phyloP scores from a whole-genome alignment of 176 grass and related monocot species.

The Avena atlantica region DNA sequence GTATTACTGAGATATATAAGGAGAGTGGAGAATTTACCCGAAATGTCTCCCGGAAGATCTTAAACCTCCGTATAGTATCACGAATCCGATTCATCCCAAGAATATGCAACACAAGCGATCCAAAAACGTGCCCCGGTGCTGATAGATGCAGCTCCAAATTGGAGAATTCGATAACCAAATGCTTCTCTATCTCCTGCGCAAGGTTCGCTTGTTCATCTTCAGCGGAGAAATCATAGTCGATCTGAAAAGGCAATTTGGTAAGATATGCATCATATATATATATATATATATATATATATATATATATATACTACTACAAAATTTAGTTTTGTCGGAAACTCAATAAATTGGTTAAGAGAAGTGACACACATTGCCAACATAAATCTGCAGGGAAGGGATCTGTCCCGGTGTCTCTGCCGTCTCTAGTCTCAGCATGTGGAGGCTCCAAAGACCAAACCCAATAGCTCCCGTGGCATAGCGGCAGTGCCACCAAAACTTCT shows the following conservation, averaged over 20 bases:
- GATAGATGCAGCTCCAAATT: not conserved
- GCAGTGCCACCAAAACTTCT: not conserved
- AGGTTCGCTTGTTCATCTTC: not conserved
- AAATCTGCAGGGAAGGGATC: not conserved
- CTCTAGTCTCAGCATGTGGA: not conserved
- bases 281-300: too few relatives aligned
- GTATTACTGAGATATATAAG: not conserved
- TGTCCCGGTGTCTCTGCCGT: not conserved
- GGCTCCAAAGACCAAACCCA: not conserved
- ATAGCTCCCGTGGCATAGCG: not conserved
- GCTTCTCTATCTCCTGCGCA: not conserved
- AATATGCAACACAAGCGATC: not conserved
- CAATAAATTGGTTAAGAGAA: not conserved
- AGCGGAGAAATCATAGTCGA: not conserved
- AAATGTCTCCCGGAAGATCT: not conserved
- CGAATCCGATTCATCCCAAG: not conserved
- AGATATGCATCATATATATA: not conserved
- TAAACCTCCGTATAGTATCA: not conserved
- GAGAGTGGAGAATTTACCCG: not conserved
- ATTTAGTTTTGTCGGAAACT: not conserved
- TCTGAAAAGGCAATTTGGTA: too few relatives aligned
- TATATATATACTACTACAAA: too few relatives aligned
- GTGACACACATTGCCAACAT: not conserved
- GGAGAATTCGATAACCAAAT: not conserved
- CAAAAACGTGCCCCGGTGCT: not conserved